Base-by-base conservation (phyloP, 768 basidiomycete genomes). In the Phaeotremella skinneri region DNA sequence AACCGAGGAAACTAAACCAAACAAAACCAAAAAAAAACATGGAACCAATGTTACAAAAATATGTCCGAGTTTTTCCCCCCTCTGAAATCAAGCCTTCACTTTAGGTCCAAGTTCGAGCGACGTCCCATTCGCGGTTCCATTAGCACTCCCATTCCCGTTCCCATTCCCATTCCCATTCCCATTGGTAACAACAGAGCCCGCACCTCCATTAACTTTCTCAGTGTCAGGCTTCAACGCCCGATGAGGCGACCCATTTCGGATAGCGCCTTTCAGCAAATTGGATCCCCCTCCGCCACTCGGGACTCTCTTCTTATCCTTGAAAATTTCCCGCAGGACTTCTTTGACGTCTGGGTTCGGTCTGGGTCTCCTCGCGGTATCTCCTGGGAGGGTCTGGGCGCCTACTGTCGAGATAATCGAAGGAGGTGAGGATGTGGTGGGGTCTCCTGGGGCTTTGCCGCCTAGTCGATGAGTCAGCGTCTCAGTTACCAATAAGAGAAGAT, bases 301-400 rank as follows among this genome's bases (percentile, higher is more conserved):
- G 34, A 7, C 25, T 41, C 58, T 30, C 49, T 62, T 69, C 62
- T 71, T 72, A 45, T 75, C 69, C 56, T 65, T 67, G 50, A 76
- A 72, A 25, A 76, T 73, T 49, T 76, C 74, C 55, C 71, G 72
- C 51, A 76, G 61, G 17, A 76, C 73, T 41, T 73, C 74, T 55
- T 70, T 68, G 41, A 67, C 60, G 49, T 69, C 63, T 16, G 49
- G 43, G 23, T 45, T 45, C 9, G 43, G 21, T 45, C 23, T 45
- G 7, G 43, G 43, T 45, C 23, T 45, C 23, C 21, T 7, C 26
- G n/a, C 34, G 45, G 5, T 20, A 6, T 42, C 31, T 30, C 23
- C 31, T 17, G n/a, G 20, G 30, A 34, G 32, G 49, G 29, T 52
- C 20, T 43, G 45, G 11, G 31, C 41, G 13, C 59, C 60, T n/a